Conservation (phyloP, 176 grass and related monocot species). For the Juncus inflexus region DNA sequence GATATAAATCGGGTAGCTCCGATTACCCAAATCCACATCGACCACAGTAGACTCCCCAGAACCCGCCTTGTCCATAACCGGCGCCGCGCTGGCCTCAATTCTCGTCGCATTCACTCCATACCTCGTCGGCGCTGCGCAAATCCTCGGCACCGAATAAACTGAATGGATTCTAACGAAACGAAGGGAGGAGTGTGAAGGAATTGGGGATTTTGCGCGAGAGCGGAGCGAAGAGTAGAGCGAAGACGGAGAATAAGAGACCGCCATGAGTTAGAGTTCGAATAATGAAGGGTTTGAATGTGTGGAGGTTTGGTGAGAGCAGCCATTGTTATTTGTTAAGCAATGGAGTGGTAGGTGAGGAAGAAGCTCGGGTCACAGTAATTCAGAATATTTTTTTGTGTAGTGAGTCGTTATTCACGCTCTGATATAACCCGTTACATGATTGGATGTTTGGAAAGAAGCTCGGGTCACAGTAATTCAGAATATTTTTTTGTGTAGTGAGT, state of each 20-base stretch:
- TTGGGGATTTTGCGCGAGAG: background rate
- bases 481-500: no score
- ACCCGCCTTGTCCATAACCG: conserved; percentile 50
- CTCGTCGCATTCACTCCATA: background rate
- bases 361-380: conserved; percentile 1
- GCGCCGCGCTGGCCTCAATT: conserved; percentile 38
- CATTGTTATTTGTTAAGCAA: conserved; percentile 18
- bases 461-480: no score
- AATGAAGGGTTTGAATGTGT: conserved; percentile 7
- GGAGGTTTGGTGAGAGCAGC: conserved; percentile 17
- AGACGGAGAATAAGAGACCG: background rate
- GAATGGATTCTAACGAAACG: conserved; percentile 15
- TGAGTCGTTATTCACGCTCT: no score
- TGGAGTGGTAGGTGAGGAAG: conserved; percentile 17
- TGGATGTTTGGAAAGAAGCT: no score
- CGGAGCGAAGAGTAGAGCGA: conserved; percentile 23
- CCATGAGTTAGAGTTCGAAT: background rate
- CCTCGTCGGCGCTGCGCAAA: background rate
- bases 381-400: background rate
- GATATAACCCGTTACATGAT: no score
- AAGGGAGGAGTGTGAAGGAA: conserved; percentile 5
- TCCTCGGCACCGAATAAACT: background rate
- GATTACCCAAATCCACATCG: conserved; percentile 82
- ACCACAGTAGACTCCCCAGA: conserved; percentile 74
- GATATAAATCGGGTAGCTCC: conserved; percentile 98